A percentile compares a stretch with the other conserved stretches of the same genome.
phyloP scores from a whole-genome alignment of 2,329 filamentous ascomycete species.

The Venturia aucupariae region DNA sequence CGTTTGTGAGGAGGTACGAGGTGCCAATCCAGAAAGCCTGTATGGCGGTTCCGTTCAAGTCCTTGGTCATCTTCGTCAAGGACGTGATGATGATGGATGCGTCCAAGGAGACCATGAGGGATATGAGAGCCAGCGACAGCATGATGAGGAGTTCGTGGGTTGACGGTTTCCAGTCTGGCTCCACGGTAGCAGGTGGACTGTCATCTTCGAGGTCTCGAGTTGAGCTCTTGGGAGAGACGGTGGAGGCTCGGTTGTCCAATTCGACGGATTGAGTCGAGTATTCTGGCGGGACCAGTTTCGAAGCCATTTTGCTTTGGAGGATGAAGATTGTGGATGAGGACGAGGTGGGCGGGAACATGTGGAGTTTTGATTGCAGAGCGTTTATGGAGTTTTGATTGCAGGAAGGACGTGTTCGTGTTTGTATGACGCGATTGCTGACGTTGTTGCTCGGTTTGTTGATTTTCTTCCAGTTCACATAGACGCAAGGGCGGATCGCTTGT shows the following conservation, averaged over 20 bases:
- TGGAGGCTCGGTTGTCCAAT: background rate
- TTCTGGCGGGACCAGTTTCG: background rate
- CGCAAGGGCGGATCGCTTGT: too few species aligned
- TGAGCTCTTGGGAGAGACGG: background rate
- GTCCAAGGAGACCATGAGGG: slow-evolving; percentile 11
- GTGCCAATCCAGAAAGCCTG: slow-evolving; percentile 66
- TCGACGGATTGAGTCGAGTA: background rate
- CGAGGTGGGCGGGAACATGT: background rate
- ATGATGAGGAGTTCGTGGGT: slow-evolving; percentile 10
- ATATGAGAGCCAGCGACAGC: background rate
- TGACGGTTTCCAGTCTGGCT: slow-evolving; percentile 12
- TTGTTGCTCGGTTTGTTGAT: too few species aligned
- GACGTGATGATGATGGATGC: slow-evolving; percentile 10
- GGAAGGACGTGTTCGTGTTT: too few species aligned
- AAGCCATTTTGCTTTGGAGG: background rate
- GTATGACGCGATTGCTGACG: too few species aligned
- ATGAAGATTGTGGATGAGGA: background rate
- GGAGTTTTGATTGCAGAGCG: background rate
- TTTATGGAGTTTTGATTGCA: background rate
- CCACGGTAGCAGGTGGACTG: background rate
- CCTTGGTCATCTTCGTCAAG: background rate
- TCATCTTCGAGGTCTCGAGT: background rate
- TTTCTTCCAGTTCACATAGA: too few species aligned
- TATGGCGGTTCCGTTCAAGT: slow-evolving; percentile 43
- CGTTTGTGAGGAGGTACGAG: slow-evolving; percentile 57